Conservation (phyloP, 1,284 basidiomycete species). For the Irpex sp. region DNA sequence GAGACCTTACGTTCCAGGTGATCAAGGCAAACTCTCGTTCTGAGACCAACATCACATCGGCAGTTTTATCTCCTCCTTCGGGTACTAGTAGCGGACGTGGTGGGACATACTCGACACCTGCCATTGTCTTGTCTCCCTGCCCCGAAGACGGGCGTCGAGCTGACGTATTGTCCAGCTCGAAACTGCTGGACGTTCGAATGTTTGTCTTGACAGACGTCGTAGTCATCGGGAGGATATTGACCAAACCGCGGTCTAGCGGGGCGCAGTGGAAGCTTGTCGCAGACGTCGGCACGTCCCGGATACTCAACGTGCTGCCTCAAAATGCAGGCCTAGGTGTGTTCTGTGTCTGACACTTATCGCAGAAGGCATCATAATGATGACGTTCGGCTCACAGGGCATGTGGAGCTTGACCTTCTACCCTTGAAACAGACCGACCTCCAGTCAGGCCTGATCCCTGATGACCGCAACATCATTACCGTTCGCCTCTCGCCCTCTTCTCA, state of each 20-base stretch:
- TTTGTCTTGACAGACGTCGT: conserved; percentile 73
- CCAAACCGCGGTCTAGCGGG: conserved; percentile 34
- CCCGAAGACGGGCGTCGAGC: neutral
- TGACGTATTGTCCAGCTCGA: neutral
- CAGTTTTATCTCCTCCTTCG: neutral
- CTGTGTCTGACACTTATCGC: too few species aligned
- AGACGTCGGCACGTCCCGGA: neutral
- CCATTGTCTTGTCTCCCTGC: conserved; percentile 10
- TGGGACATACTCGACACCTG: conserved; percentile 1
- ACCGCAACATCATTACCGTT: conserved; percentile 35
- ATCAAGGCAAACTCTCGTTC: neutral
- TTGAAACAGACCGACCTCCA: conserved; percentile 40
- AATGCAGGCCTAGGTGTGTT: neutral
- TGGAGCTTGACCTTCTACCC: conserved; percentile 55
- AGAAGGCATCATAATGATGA: too few species aligned
- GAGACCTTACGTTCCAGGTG: conserved; percentile 29
- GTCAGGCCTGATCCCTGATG: conserved; percentile 36
- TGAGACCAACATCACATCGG: neutral
- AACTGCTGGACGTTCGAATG: conserved; percentile 34
- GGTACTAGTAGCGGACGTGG: neutral
- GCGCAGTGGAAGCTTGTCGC: conserved; percentile 9
- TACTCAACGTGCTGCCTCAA: neutral
- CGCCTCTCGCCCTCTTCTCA: conserved; percentile 26
- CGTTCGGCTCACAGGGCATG: conserved; percentile 18
- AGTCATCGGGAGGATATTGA: conserved; percentile 31